Conservation (phyloP, 192 early-diverging fungal genomes). For the Rhizophagus prolifer region DNA sequence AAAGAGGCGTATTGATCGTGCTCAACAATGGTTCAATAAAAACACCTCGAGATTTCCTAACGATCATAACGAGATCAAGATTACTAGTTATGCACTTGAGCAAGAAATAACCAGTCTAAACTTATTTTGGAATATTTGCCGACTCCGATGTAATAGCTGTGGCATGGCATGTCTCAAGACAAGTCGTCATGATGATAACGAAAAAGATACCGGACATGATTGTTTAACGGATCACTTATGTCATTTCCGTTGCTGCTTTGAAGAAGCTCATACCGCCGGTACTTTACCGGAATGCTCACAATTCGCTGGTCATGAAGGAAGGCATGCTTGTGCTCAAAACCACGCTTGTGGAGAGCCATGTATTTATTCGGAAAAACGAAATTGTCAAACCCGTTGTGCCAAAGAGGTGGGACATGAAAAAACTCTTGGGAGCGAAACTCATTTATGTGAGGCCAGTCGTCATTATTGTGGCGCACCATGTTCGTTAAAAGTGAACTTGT, state of each 20-base stretch:
- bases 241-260: conserved; percentile 20
- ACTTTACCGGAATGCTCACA: neutral
- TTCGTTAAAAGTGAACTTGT: conserved; percentile 27
- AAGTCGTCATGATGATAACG: conserved; percentile 24
- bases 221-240: conserved; percentile 33
- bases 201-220: conserved; percentile 18
- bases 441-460: conserved; percentile 29
- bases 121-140: conserved; percentile 24
- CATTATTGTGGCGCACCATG: conserved; percentile 41
- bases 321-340: neutral
- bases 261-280: conserved; percentile 12
- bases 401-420: conserved; percentile 26
- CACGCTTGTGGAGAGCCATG: conserved; percentile 27
- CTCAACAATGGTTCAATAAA: conserved; percentile 24
- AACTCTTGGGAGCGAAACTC: conserved; percentile 16
- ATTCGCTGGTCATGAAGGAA: conserved; percentile 20
- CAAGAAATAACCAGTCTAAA: conserved; percentile 24
- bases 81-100: conserved; percentile 23
- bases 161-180: conserved; percentile 19
- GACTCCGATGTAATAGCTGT: conserved; percentile 21
- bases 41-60: conserved; percentile 13
- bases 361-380: neutral
- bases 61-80: conserved; percentile 26
- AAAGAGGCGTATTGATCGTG: conserved; percentile 18
- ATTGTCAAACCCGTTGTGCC: conserved; percentile 10